Conservation (phyloP, 2,329 filamentous ascomycete species). For the Arthrobotrys entomopaga region DNA sequence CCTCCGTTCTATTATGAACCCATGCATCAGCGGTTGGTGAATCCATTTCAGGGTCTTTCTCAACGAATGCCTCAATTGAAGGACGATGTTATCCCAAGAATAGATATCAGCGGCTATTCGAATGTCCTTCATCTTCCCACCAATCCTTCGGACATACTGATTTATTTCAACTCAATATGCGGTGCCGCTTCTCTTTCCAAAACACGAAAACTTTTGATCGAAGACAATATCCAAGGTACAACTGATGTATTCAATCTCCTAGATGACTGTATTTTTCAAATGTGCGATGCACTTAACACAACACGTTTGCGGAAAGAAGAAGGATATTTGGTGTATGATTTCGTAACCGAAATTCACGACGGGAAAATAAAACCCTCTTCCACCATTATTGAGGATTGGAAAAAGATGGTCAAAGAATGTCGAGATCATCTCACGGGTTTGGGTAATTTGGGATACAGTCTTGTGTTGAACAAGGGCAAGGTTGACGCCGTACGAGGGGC, state of each 20-base stretch:
- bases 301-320: conserved; percentile 9
- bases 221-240: conserved; percentile 6
- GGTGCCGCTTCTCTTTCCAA: conserved; percentile 8
- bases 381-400: conserved; percentile 5
- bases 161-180: conserved; percentile 43
- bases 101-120: conserved; percentile 18
- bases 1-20: neutral
- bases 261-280: conserved; percentile 40
- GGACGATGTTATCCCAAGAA: conserved; percentile 23
- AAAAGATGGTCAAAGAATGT: neutral
- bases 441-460: conserved; percentile 20
- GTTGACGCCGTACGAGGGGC: conserved; percentile 28
- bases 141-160: conserved; percentile 13
- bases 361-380: neutral
- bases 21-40: neutral
- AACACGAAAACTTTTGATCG: conserved; percentile 6
- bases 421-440: conserved; percentile 10
- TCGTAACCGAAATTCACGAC: neutral
- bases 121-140: conserved; percentile 25
- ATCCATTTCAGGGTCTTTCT: neutral
- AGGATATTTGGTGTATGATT: conserved; percentile 1
- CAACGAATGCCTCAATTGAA: conserved; percentile 14
- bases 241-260: conserved; percentile 3
- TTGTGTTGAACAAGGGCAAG: conserved; percentile 35
- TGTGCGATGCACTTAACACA: conserved; percentile 29